Evolutionary conservation across 257 asterid species (phyloP).

Genomic region (Nicotiana sylvestris): DNA sequence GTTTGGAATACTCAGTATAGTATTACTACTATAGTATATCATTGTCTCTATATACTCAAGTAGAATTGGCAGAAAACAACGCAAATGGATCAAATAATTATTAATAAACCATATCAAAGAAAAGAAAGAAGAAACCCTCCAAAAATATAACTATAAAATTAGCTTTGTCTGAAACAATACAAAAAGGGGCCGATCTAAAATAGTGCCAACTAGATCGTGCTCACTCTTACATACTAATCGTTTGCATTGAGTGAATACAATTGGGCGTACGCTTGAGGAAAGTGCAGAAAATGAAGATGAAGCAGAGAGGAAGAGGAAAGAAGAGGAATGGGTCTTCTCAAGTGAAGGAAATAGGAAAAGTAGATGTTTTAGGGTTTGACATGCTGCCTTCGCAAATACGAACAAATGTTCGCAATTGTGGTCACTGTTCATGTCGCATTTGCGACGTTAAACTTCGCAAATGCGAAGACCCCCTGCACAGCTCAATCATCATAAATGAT

Average conservation of each 20-base stretch:
- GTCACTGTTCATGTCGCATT: too few species aligned
- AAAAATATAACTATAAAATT: neutral
- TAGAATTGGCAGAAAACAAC: neutral
- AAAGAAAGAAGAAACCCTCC: neutral
- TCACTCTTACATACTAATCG: neutral
- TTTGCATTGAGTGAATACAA: neutral
- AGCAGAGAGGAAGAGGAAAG: too few species aligned
- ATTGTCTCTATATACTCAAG: neutral
- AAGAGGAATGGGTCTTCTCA: too few species aligned
- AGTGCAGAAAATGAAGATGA: too few species aligned
- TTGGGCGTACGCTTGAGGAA: neutral
- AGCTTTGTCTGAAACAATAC: neutral
- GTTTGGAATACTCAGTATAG: too few species aligned
- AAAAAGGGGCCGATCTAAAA: neutral
- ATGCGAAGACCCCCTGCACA: too few species aligned
- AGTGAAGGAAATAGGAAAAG: too few species aligned
- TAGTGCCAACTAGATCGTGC: neutral
- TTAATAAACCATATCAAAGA: neutral
- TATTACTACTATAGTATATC: neutral
- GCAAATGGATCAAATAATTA: neutral
- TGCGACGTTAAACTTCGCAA: too few species aligned
- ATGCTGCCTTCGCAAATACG: too few species aligned
- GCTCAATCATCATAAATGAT: too few species aligned
- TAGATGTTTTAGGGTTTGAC: too few species aligned
- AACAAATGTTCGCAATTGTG: too few species aligned